Evolutionary conservation across 208 protist species (phyloP), one percentile per base, ranked within the genome.

Genomic region (Histomonas meleagridis): DNA sequence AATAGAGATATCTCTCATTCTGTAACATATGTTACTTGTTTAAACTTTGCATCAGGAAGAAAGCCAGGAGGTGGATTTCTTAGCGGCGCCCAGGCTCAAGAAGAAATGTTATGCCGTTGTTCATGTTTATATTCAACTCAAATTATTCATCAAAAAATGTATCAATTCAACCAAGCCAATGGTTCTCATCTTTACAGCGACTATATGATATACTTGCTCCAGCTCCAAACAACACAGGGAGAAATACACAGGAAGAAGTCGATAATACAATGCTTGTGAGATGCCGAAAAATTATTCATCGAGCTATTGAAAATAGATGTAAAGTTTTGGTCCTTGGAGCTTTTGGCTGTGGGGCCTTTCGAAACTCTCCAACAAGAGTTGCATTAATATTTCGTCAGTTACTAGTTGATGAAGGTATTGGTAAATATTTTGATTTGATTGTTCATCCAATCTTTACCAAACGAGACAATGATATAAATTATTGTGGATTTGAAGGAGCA

Each of bases 1-100:
- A 55, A 51, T 38, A n/a, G n/a, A n/a, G n/a, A n/a, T n/a, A n/a
- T n/a, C n/a, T n/a, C n/a, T n/a, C n/a, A n/a, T n/a, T n/a, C n/a
- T n/a, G n/a, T n/a, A n/a, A n/a, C n/a, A n/a, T n/a, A n/a, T n/a
- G 46, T 55, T 12, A 32, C 16, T 55, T 40, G 14, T n/a, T 28
- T 86, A 18, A 86, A 86, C 26, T 86, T 86, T 57, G 76, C 76
- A 51, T 86, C 76, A 53, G 76, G 46, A 38, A 7, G 76, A 86
- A 86, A 86, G 26, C 76, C 76, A 38, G 76, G 76, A 38, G 76
- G 76, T 38, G 76, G 76, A 1, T 86, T 86, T 49, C 46, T 18
- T 38, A 46, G 32, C 32, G 7, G 23, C 32, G 46, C 43, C 38
- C 10, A 86, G 38, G 76, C 76, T 18, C 76, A 86, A 38, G 76